These are phyloP conservation scores for Geranium rotundifolium DNA, from an alignment of 345 rosid genomes.

Conservation along the genomic window DNA sequence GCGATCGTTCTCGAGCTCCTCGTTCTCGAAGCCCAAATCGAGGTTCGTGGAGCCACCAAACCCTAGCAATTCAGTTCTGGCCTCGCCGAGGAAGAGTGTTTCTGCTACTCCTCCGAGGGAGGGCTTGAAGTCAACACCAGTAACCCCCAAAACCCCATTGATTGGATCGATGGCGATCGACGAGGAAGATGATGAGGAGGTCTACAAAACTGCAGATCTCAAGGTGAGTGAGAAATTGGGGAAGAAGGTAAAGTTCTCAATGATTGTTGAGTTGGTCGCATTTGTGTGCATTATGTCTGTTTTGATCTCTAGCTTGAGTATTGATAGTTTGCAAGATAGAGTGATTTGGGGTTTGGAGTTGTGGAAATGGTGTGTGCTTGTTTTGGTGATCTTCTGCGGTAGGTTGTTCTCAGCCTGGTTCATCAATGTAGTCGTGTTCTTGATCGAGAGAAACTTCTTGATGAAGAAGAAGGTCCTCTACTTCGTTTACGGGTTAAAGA, in stretches of 20 bases:
- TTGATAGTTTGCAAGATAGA: constrained; percentile 8
- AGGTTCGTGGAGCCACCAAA: constrained; percentile 3
- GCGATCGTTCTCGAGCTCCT: neutral
- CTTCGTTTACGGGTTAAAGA: constrained; percentile 23
- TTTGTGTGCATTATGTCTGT: neutral
- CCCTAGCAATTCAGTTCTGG: neutral
- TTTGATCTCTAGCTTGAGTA: constrained; percentile 13
- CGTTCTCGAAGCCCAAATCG: constrained; percentile 5
- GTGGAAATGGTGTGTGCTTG: constrained; percentile 25
- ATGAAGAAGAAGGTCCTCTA: constrained; percentile 27
- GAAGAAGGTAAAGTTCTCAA: neutral
- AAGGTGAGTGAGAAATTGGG: neutral
- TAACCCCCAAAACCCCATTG: constrained; percentile 5
- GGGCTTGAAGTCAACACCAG: neutral
- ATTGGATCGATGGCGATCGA: neutral
- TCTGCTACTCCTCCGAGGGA: constrained; percentile 1
- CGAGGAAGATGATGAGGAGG: constrained; percentile 4
- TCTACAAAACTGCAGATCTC: constrained; percentile 3
- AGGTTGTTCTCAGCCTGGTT: constrained; percentile 19
- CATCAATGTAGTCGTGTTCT: constrained; percentile 21
- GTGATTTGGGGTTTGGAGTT: constrained; percentile 17
- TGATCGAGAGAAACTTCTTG: constrained; percentile 27
- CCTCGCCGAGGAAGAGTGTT: neutral
- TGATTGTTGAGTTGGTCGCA: constrained; percentile 1
- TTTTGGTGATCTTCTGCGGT: constrained; percentile 25